Evolutionary conservation across 345 rosid species (phyloP).

Genomic region (Brassica juncea): DNA sequence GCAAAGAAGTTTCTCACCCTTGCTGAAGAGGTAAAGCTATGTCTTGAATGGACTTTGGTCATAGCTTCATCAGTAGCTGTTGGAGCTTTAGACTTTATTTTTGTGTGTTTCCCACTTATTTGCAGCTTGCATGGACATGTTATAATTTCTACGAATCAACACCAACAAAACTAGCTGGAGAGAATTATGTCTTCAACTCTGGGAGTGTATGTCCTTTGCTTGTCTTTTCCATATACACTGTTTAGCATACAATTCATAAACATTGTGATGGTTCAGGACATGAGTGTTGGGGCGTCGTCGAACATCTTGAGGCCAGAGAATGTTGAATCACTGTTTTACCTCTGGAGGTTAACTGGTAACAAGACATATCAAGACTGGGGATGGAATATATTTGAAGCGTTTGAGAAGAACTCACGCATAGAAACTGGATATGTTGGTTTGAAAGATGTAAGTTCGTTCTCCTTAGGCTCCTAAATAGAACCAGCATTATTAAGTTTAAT

Average conservation of each 20-base stretch:
- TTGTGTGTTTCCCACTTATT: background rate
- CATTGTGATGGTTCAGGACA: constrained; percentile 60
- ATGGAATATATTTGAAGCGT: constrained; percentile 95
- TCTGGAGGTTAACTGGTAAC: constrained; percentile 96
- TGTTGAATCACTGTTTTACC: constrained; percentile 89
- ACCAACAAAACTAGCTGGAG: constrained; percentile 94
- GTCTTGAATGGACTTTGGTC: constrained; percentile 16
- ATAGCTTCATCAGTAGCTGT: constrained; percentile 15
- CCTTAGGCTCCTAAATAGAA: background rate
- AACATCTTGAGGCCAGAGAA: constrained; percentile 97
- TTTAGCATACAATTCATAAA: background rate
- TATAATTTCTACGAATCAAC: constrained; percentile 91
- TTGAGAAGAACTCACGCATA: constrained; percentile 81
- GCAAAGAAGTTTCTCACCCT: constrained; percentile 68
- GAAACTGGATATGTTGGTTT: constrained; percentile 91
- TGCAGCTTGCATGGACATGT: constrained; percentile 98
- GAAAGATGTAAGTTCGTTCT: constrained; percentile 76
- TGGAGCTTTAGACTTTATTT: background rate
- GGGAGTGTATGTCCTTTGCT: constrained; percentile 48
- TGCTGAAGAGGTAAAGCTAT: constrained; percentile 82
- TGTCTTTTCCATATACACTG: background rate
- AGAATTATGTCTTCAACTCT: constrained; percentile 81
- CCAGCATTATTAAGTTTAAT: background rate
- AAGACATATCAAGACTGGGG: constrained; percentile 98
- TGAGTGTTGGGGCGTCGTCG: constrained; percentile 95